Conservation (phyloP, 1,284 basidiomycete species). For the Ustilago tritici region DNA sequence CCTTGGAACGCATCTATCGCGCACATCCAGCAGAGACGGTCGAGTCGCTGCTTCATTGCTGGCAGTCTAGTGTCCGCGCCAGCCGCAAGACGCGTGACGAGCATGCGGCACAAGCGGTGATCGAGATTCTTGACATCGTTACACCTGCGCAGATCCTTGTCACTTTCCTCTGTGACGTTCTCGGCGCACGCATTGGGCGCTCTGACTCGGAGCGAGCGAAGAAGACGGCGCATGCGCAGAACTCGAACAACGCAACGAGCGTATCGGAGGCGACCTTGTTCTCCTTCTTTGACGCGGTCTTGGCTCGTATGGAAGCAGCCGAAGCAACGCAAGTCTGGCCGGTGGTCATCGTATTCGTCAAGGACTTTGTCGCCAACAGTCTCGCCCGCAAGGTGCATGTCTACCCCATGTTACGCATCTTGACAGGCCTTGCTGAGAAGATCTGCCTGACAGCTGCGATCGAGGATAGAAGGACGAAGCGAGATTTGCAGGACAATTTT, state of each 20-base stretch:
- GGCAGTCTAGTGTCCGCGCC: conserved; percentile 71
- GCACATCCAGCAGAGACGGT: conserved; percentile 83
- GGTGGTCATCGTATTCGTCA: conserved; percentile 78
- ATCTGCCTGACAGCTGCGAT: conserved; percentile 84
- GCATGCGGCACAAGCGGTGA: conserved; percentile 70
- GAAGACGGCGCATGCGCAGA: conserved; percentile 12
- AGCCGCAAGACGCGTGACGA: conserved; percentile 8
- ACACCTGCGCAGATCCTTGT: conserved; percentile 88
- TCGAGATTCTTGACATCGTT: conserved; percentile 85
- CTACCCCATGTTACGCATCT: conserved; percentile 83
- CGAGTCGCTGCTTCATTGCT: conserved; percentile 83
- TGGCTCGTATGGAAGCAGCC: conserved; percentile 85
- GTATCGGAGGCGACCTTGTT: conserved; percentile 73
- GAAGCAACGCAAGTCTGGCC: conserved; percentile 91
- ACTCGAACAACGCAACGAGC: neutral
- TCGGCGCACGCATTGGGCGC: conserved; percentile 68
- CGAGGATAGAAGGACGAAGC: conserved; percentile 87
- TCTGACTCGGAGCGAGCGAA: conserved; percentile 71
- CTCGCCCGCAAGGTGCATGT: conserved; percentile 72
- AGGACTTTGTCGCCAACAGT: conserved; percentile 77
- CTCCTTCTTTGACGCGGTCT: conserved; percentile 87
- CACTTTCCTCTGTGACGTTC: conserved; percentile 84
- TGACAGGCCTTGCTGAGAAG: conserved; percentile 84
- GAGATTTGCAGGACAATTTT: conserved; percentile 91
- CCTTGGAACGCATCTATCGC: conserved; percentile 85